Evolutionary conservation across 1,284 basidiomycete species (phyloP), one percentile per base, ranked within the genome.

Genomic region (Ganoderma sp.): DNA sequence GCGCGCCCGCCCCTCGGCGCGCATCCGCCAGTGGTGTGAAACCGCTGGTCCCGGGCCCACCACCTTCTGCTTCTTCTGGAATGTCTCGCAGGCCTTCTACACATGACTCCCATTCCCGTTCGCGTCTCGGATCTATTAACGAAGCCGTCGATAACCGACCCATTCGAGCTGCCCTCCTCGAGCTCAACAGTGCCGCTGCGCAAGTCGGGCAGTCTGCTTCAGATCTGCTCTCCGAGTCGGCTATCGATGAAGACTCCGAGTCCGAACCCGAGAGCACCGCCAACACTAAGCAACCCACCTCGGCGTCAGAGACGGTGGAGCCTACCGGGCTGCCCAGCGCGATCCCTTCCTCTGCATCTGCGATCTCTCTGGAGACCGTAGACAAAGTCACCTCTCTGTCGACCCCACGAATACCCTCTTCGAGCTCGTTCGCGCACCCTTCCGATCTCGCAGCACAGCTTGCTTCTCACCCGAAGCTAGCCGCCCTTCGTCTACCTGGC

Each of bases 371-470:
- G 12, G 57, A 39, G 45, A 32, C 28, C 32, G 52, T 73, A 76
- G 28, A n/a, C 10, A 25, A 45, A 12, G 59, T 22, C 41, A 25
- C 22, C 4, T 28, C 60, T 10, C 28, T 32, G 17, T 43, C 39
- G 42, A 25, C 41, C 15, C 60, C 57, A 37, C 54, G 68, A n/a
- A 67, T 70, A 37, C 48, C 69, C 1, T 69, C 74, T 15, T 39
- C 72, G 15, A 71, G 63, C 43, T 76, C 73, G 9, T 70, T 77
- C 32, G 73, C 73, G 15, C 75, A 78, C 60, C 81, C 85, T 1
- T 75, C 81, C 3, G 85, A 88, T 67, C 76, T 89, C 22, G 82
- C 84, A 22, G 83, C 84, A 19, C 84, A 87, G 71, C 77, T 88
- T 17, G 79, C 80, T 64, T 77, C 83, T 10, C 85, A 88, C 70